Percentiles rank a stretch among this genome's conserved stretches.
Evolutionary conservation across 192 early-diverging fungal species (phyloP).

Genomic region (Jimgerdemannia flammicorona): DNA sequence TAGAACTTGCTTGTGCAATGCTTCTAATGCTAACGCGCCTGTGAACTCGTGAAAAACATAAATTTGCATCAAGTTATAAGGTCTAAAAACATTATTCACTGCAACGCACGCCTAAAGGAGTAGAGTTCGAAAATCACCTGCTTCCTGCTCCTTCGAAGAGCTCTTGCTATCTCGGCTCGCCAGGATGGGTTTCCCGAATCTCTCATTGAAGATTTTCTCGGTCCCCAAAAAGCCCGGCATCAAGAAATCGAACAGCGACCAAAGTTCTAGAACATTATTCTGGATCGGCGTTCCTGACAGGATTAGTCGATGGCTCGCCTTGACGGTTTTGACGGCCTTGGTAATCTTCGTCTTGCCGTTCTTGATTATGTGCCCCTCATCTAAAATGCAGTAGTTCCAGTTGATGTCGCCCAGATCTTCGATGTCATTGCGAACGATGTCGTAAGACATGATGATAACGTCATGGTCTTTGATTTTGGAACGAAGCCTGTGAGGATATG

Average conservation of each 20-base stretch:
- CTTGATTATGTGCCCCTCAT: slow-evolving; percentile 98
- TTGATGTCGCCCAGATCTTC: slow-evolving; percentile 63
- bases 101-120: not conserved
- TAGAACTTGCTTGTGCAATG: slow-evolving; percentile 92
- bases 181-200: slow-evolving; percentile 90
- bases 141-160: slow-evolving; percentile 61
- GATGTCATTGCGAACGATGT: slow-evolving; percentile 95
- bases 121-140: slow-evolving; percentile 25
- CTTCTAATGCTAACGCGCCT: slow-evolving; percentile 86
- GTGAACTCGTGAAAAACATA: not conserved
- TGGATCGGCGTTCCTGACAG: slow-evolving; percentile 96
- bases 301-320: slow-evolving; percentile 85
- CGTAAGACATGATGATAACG: slow-evolving; percentile 94
- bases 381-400: slow-evolving; percentile 96
- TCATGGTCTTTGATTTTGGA: slow-evolving; percentile 55
- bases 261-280: slow-evolving; percentile 96
- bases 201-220: slow-evolving; percentile 92
- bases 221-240: slow-evolving; percentile 98
- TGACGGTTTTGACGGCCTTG: slow-evolving; percentile 85
- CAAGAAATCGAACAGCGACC: slow-evolving; percentile 97
- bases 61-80: not conserved
- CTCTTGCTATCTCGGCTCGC: slow-evolving; percentile 87
- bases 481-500: slow-evolving; percentile 46
- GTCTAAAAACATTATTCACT: slow-evolving; percentile 1
- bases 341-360: slow-evolving; percentile 94